A percentile compares a stretch with the other conserved stretches of the same genome.
phyloP scores from a whole-genome alignment of 805 yeast species.

The Clavispora phyllophila region DNA sequence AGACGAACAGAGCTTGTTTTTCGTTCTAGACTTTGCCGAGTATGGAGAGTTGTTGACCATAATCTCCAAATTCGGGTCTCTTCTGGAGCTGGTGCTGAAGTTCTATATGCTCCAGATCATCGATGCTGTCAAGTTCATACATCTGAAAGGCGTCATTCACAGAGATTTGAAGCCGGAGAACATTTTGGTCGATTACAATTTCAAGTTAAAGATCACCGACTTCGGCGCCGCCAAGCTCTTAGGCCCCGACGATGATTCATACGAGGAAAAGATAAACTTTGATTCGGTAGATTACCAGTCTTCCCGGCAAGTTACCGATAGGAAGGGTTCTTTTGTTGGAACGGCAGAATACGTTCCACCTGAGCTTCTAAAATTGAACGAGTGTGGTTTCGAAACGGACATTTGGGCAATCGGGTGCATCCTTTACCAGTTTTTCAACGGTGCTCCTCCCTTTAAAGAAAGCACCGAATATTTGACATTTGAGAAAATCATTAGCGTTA shows the following conservation, averaged over 20 bases:
- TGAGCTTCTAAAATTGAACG: constrained; percentile 71
- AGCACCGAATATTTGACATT: constrained; percentile 79
- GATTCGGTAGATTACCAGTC: constrained; percentile 15
- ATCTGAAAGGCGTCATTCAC: constrained; percentile 84
- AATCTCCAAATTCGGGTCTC: constrained; percentile 70
- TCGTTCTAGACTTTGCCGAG: constrained; percentile 90
- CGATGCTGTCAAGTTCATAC: constrained; percentile 90
- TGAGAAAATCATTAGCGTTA: constrained; percentile 76
- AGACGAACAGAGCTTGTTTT: constrained; percentile 80
- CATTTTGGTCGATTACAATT: constrained; percentile 75
- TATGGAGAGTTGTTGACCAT: constrained; percentile 88
- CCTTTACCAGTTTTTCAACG: constrained; percentile 74
- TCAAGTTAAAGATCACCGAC: constrained; percentile 88
- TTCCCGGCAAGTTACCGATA: constrained; percentile 13
- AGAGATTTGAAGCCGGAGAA: constrained; percentile 95
- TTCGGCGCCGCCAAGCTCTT: constrained; percentile 95
- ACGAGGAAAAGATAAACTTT: constrained; percentile 28
- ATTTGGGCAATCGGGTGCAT: constrained; percentile 96
- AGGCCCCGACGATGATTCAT: constrained; percentile 29
- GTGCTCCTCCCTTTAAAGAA: constrained; percentile 87
- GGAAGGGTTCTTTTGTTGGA: constrained; percentile 81
- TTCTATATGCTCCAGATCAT: constrained; percentile 83
- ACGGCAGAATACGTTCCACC: constrained; percentile 97
- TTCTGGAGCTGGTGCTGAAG: constrained; percentile 67
- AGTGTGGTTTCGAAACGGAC: constrained; percentile 80